These are phyloP conservation scores for Dothideomycetes sp. DNA, from an alignment of 2,329 filamentous ascomycete genomes.

Conservation along the genomic window DNA sequence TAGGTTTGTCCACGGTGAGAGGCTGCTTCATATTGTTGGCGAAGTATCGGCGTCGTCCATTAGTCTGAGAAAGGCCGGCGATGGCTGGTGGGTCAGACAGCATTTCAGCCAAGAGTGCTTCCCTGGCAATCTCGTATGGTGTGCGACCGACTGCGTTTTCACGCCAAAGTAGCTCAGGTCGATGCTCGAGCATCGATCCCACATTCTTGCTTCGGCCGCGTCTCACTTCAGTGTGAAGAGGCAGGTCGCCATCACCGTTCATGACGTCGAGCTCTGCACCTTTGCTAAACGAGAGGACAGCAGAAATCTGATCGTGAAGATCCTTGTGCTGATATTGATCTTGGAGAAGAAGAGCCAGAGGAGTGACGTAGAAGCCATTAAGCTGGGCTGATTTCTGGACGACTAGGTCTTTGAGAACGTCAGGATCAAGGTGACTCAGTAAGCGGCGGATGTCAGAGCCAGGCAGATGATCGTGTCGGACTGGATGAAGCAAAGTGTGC, in stretches of 20 bases:
- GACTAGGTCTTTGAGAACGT: too few relatives aligned
- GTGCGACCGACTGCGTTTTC: constrained; percentile 73
- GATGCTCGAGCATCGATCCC: constrained; percentile 47
- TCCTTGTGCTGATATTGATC: too few relatives aligned
- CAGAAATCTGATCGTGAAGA: too few relatives aligned
- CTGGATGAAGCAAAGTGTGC: constrained; percentile 45
- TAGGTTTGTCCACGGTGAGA: too few relatives aligned
- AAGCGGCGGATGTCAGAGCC: too few relatives aligned
- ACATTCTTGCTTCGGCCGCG: constrained; percentile 35
- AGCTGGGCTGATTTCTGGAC: too few relatives aligned
- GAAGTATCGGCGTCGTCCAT: constrained; percentile 7
- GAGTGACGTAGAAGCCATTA: too few relatives aligned
- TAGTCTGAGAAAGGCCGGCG: constrained; percentile 19
- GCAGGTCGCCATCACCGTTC: constrained; percentile 56
- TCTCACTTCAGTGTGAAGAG: constrained; percentile 49
- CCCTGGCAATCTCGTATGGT: constrained; percentile 57
- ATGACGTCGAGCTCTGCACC: constrained; percentile 48
- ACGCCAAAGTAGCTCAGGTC: constrained; percentile 53
- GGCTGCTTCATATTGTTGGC: background rate
- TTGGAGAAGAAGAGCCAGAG: too few relatives aligned
- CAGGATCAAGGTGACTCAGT: too few relatives aligned
- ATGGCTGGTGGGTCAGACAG: constrained; percentile 21
- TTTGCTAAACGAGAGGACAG: constrained; percentile 29
- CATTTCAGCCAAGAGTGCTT: constrained; percentile 37
- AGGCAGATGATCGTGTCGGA: too few relatives aligned